These are phyloP conservation scores for Fragaria nilgerrensis DNA, from an alignment of 306 rosid genomes.

Conservation along the genomic window DNA sequence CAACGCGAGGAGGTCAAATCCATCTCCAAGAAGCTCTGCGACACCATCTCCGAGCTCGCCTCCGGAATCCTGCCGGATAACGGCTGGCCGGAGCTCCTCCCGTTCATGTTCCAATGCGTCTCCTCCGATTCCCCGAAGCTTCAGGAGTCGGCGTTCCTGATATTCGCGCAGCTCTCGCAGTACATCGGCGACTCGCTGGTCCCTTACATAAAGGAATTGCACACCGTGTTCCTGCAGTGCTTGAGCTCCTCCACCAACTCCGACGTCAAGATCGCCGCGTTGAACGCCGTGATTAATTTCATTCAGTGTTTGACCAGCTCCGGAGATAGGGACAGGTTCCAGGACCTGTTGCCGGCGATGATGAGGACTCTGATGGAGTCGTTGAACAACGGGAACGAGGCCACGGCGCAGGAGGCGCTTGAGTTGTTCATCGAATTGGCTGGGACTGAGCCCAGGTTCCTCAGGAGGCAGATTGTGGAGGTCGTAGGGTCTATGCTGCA, in stretches of 20 bases:
- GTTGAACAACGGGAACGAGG: constrained; percentile 79
- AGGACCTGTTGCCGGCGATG: constrained; percentile 91
- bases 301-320: constrained; percentile 85
- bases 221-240: constrained; percentile 73
- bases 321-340: constrained; percentile 76
- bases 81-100: constrained; percentile 85
- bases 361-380: constrained; percentile 86
- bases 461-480: constrained; percentile 80
- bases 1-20: constrained; percentile 73
- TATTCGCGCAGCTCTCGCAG: constrained; percentile 90
- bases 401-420: constrained; percentile 89
- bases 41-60: constrained; percentile 94
- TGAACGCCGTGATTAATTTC: constrained; percentile 89
- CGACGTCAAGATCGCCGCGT: constrained; percentile 79
- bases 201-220: constrained; percentile 76
- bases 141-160: constrained; percentile 81
- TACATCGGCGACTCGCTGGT: constrained; percentile 79
- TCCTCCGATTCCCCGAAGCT: constrained; percentile 76
- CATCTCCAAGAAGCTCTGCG: constrained; percentile 77
- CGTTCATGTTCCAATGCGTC: constrained; percentile 89
- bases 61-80: constrained; percentile 81
- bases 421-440: constrained; percentile 90
- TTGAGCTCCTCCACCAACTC: constrained; percentile 48
- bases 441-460: constrained; percentile 83
- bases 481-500: constrained; percentile 91